Base-by-base conservation (phyloP, 208 protist species). In the Phytomonas francai region DNA sequence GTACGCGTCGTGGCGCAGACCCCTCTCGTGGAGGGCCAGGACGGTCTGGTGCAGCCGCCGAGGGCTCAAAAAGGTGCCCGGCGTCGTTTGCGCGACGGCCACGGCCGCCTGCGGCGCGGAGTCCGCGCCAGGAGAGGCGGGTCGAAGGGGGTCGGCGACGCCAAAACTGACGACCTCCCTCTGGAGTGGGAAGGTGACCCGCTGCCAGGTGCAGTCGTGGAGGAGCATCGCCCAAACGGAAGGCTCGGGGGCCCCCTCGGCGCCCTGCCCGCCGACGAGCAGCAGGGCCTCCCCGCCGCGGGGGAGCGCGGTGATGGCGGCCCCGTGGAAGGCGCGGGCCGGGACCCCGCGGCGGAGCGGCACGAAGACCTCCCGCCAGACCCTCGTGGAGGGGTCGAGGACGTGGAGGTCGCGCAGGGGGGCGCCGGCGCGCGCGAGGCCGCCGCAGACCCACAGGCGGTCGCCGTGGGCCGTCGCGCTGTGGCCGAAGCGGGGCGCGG, bases 321-420 rank as follows among this genome's bases (percentile, higher is more conserved):
- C 76, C 66, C 69, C 72, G 71, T 85, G 79, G 61, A 92, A 90
- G 0, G 85, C 83, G 8, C 85, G 85, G 16, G 73, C 74, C 19
- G 87, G 83, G 27, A 89, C 66, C 2, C 64, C 64, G 19, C 77
- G 66, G 42, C 64, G 27, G 32, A 74, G 78, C 11, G 84, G 84
- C n/a, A 88, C 68, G 59, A 88, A 87, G 27, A 94, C 74, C 63
- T 94, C 84, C 22, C 89, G 70, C 89, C 89, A 94, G 16, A 94
- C 85, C 49, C 57, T 67, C 16, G 84, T 92, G 28, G 49, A 29
- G 16, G 81, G 69, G 66, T 94, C 78, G 30, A 94, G 72, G 2
- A 88, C 68, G 67, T 84, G 73, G 39, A 90, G 67, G 64, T 94
- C 89, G 63, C 79, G 76, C 63, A 92, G 66, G 65, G 85, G 89